Base-by-base conservation (phyloP, 805 yeast species). In the Henningerozyma blattae region DNA sequence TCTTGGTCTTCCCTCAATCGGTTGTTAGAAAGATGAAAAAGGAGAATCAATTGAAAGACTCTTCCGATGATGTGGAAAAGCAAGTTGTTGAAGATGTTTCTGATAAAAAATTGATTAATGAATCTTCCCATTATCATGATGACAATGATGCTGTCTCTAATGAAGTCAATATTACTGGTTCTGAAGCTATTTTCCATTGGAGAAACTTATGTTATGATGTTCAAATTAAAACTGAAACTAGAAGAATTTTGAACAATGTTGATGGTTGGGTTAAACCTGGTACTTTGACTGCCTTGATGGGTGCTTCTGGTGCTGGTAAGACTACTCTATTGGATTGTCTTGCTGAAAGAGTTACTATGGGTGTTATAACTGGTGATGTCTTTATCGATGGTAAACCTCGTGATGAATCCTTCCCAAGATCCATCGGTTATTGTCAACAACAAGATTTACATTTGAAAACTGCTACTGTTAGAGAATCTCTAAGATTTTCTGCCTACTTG, bases 221-320 rank as follows among this genome's bases (percentile, higher is more conserved):
- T 37, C 67, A 72, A 47, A 74, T 76, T 44, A 74, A 77, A 48
- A 56, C 56, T 27, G 82, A 70, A 40, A 64, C 72, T 22, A 65
- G 85, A 48, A 64, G 75, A 39, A 70, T 80, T 40, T 58, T 80
- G 48, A 63, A 65, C 40, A 67, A 70, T 39, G 82, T 81, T 36
- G 83, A 77, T 50, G 91, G 89, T 32, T 80, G 83, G 81, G 86
- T 80, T 28, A 77, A 77, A 49, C 87, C 87, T 8, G 87, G 87
- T 43, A 78, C 85, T 30, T 60, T 81, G 49, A 81, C 89, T 33
- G 91, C 89, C 4, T 57, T 75, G 33, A 74, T 75, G 80, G 83
- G 85, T 45, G 76, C 78, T 14, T 75, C 85, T 28, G 86, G 86
- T 61, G 86, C 87, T 39, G 87, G 87, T 65, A 78, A 78, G 52